Percentiles rank a stretch among this genome's conserved stretches.
Conservation (phyloP, 2,329 filamentous ascomycete species). For the Apiospora sp. region DNA sequence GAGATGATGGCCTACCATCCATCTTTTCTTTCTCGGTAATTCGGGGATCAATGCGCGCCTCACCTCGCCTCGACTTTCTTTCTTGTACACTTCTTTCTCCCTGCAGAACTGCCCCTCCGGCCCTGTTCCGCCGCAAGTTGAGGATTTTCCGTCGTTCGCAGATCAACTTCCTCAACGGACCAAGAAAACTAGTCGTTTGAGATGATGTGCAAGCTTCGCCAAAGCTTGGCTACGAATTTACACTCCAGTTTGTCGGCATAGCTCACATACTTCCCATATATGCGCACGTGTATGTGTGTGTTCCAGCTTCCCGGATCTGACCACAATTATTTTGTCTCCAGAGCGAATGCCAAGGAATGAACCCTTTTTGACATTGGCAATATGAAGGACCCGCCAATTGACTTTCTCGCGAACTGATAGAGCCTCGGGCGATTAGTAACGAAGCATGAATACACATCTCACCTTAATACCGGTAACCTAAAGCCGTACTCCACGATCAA, state of each 20-base stretch:
- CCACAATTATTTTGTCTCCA: neutral
- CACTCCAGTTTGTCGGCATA: neutral
- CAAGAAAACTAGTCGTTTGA: neutral
- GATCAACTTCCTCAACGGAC: neutral
- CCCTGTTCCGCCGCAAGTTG: no score
- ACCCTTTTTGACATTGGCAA: neutral
- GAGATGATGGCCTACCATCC: neutral
- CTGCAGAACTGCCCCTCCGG: no score
- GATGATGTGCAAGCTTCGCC: neutral
- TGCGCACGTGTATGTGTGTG: neutral
- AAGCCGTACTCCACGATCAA: neutral
- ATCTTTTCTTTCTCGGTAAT: neutral
- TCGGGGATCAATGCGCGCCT: neutral
- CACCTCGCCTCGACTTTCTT: slow-evolving; percentile 12
- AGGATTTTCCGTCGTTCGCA: neutral
- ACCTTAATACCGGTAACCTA: neutral
- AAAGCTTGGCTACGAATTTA: neutral
- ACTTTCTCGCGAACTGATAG: neutral
- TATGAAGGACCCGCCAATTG: neutral
- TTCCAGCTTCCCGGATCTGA: neutral
- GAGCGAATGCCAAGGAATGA: neutral
- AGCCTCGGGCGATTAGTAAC: neutral
- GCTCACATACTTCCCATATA: neutral
- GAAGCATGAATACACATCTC: neutral
- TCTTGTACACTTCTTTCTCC: neutral